A percentile compares a stretch with the other conserved stretches of the same genome.
Evolutionary conservation across 2,329 filamentous ascomycete genomes (phyloP).

Genomic region (Cytospora chrysosperma): DNA sequence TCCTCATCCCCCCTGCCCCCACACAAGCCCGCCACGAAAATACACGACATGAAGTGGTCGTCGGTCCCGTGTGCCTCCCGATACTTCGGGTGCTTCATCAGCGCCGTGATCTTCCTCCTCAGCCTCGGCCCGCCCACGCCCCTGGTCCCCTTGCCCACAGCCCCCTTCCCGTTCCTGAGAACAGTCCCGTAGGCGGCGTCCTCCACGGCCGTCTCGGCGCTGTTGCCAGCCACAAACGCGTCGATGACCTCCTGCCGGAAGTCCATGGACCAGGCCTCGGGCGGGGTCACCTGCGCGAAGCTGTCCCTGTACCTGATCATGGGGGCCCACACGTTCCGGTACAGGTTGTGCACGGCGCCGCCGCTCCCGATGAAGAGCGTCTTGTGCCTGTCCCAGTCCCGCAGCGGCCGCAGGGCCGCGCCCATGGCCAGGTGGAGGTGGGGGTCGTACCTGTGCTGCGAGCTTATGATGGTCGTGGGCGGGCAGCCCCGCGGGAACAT

Average conservation of each 20-base stretch:
- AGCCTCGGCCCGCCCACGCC: conserved; percentile 49
- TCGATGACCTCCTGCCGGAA: conserved; percentile 66
- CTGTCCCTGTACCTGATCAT: conserved; percentile 65
- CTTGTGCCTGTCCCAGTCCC: conserved; percentile 45
- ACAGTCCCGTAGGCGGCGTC: conserved; percentile 24
- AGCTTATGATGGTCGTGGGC: conserved; percentile 56
- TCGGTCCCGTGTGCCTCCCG: conserved; percentile 68
- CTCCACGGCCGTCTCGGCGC: conserved; percentile 19
- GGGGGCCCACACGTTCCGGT: conserved; percentile 63
- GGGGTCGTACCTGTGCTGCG: conserved; percentile 41
- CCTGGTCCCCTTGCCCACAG: conserved; percentile 19
- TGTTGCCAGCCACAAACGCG: conserved; percentile 48
- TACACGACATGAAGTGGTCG: conserved; percentile 66
- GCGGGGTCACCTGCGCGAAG: conserved; percentile 58
- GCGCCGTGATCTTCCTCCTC: conserved; percentile 53
- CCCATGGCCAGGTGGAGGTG: conserved; percentile 54
- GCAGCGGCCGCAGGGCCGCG: conserved; percentile 53
- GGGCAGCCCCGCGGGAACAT: conserved; percentile 68
- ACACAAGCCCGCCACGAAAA: conserved; percentile 60
- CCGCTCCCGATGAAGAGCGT: conserved; percentile 56
- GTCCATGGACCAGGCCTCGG: conserved; percentile 60
- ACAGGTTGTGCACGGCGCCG: conserved; percentile 69
- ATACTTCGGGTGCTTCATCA: conserved; percentile 68
- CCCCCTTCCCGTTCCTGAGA: conserved; percentile 22
- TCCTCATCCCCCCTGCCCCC: conserved; percentile 48